Evolutionary conservation across 768 basidiomycete species (phyloP).

Genomic region (Hygrophoropsis aurantiaca): DNA sequence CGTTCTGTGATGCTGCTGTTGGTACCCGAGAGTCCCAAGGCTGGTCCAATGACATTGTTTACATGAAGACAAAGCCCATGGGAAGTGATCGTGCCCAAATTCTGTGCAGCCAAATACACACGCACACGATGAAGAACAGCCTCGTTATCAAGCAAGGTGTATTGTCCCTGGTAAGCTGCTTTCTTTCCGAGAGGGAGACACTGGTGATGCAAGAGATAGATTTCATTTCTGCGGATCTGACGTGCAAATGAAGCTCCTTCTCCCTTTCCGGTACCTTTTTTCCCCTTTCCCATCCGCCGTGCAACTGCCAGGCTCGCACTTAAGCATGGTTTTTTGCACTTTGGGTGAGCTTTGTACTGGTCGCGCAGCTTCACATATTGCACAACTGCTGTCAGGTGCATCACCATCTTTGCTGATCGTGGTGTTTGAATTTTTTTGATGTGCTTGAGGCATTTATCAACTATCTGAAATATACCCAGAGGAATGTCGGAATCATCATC

Average conservation of each 20-base stretch:
- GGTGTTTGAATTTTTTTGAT: not conserved
- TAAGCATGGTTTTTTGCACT: not conserved
- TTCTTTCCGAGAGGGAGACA: not conserved
- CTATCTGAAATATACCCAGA: not conserved
- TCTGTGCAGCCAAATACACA: not conserved
- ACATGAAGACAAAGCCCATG: not conserved
- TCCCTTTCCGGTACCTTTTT: too few relatives aligned
- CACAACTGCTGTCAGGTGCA: not conserved
- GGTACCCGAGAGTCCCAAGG: constrained; percentile 1
- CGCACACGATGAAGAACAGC: not conserved
- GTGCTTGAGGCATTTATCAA: not conserved
- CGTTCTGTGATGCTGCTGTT: constrained; percentile 13
- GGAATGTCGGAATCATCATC: too few relatives aligned
- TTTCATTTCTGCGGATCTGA: constrained; percentile 1
- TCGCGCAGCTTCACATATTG: constrained; percentile 1
- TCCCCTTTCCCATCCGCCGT: not conserved
- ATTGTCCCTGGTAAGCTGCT: constrained; percentile 4
- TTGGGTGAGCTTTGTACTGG: not conserved
- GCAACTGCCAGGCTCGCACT: constrained; percentile 3
- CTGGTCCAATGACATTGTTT: constrained; percentile 5
- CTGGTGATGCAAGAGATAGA: not conserved
- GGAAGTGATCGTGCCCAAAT: constrained; percentile 2
- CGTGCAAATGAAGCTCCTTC: constrained; percentile 1
- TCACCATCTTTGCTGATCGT: not conserved
- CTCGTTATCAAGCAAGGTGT: constrained; percentile 6